These are phyloP conservation scores for Noccaea bulbosa DNA, from an alignment of 345 rosid species.

Conservation along the genomic window DNA sequence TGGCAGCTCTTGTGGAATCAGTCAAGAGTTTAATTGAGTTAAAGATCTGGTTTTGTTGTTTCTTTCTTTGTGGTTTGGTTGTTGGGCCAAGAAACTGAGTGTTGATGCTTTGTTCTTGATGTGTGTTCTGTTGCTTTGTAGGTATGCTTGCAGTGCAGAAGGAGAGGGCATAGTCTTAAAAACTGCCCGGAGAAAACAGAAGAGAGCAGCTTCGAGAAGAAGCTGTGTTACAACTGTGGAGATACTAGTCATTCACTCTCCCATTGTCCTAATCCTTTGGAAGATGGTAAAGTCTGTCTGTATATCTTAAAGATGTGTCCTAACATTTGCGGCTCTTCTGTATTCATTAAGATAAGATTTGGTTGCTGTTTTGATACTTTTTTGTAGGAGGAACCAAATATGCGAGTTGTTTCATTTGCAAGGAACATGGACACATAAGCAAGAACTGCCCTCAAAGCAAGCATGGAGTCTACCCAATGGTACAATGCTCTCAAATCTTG, in stretches of 20 bases:
- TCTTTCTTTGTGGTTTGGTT: background rate
- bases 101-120: slow-evolving; percentile 18
- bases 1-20: slow-evolving; percentile 7
- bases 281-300: slow-evolving; percentile 61
- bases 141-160: slow-evolving; percentile 87
- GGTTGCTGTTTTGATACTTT: slow-evolving; percentile 20
- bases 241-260: slow-evolving; percentile 80
- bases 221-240: slow-evolving; percentile 88
- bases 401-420: slow-evolving; percentile 90
- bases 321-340: background rate
- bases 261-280: slow-evolving; percentile 69
- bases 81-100: background rate
- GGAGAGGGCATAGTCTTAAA: slow-evolving; percentile 85
- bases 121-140: slow-evolving; percentile 44
- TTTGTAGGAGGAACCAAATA: slow-evolving; percentile 81
- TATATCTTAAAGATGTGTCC: background rate
- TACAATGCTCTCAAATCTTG: slow-evolving; percentile 37
- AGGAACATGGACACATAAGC: slow-evolving; percentile 83
- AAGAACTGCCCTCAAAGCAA: slow-evolving; percentile 85
- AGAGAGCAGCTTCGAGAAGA: slow-evolving; percentile 56
- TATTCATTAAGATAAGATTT: background rate
- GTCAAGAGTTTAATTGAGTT: slow-evolving; percentile 6
- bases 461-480: slow-evolving; percentile 95
- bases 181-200: slow-evolving; percentile 72
- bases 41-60: slow-evolving; percentile 8